Percentiles rank a stretch among this genome's conserved stretches.
These are phyloP conservation scores for Alloteropsis semialata DNA, from an alignment of 176 grass and related monocot species.

Conservation along the genomic window DNA sequence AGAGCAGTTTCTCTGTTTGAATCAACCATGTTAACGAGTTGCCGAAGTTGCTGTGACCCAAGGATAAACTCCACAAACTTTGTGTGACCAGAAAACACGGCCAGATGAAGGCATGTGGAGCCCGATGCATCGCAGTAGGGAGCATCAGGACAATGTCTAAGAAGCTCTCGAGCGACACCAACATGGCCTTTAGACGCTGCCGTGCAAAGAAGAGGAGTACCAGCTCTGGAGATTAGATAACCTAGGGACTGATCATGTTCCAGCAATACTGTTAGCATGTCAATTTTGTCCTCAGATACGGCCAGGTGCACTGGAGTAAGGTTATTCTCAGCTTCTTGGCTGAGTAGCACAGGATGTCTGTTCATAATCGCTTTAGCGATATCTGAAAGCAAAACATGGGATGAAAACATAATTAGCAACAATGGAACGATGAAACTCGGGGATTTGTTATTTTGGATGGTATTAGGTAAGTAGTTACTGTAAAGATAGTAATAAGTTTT, in stretches of 20 bases:
- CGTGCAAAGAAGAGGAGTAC: not conserved
- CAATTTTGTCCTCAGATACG: not conserved
- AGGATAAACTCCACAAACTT: not conserved
- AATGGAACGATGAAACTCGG: too few relatives aligned
- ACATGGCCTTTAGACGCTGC: not conserved
- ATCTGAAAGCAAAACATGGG: not conserved
- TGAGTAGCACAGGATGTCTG: not conserved
- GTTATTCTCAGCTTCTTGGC: not conserved
- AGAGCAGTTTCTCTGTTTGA: not conserved
- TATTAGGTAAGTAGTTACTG: too few relatives aligned
- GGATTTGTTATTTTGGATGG: too few relatives aligned
- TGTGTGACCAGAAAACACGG: not conserved
- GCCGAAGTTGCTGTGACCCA: not conserved
- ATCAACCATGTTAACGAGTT: not conserved
- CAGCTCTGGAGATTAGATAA: not conserved
- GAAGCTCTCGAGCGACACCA: not conserved
- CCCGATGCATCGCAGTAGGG: not conserved
- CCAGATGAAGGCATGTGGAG: slow-evolving; percentile 19
- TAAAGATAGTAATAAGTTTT: too few relatives aligned
- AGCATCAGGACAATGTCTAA: slow-evolving; percentile 19
- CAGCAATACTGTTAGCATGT: not conserved
- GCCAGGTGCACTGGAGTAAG: not conserved
- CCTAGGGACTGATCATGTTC: not conserved
- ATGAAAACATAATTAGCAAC: not conserved
- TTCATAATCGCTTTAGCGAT: not conserved